Percentiles rank a stretch among this genome's conserved stretches.
These are phyloP conservation scores for Naganishia sp. DNA, from an alignment of 1,284 basidiomycete species.

Conservation along the genomic window DNA sequence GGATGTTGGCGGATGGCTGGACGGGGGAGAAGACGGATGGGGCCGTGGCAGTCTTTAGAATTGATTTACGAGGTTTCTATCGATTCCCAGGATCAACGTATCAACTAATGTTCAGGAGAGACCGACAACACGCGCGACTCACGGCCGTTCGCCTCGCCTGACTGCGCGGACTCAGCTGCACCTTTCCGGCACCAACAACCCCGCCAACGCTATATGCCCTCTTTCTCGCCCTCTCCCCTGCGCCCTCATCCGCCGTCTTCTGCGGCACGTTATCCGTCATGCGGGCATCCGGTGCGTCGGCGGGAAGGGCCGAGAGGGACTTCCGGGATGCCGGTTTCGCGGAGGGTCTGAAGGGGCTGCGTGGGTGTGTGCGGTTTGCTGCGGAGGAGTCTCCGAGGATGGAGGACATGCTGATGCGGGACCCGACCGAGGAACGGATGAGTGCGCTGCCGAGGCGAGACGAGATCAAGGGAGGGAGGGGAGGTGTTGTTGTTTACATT, in stretches of 20 bases:
- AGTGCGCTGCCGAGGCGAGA: not conserved
- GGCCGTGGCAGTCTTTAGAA: slow-evolving; percentile 33
- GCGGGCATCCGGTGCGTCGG: slow-evolving; percentile 7
- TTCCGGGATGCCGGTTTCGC: slow-evolving; percentile 23
- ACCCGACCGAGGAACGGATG: not conserved
- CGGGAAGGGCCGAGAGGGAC: slow-evolving; percentile 27
- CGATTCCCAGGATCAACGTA: not conserved
- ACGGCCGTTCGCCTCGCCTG: slow-evolving; percentile 30
- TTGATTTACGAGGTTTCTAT: slow-evolving; percentile 41
- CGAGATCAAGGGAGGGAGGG: not conserved
- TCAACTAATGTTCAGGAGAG: too few relatives aligned
- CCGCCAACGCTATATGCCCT: slow-evolving; percentile 32
- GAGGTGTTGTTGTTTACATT: slow-evolving; percentile 10
- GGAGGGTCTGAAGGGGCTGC: slow-evolving; percentile 23
- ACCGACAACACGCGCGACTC: not conserved
- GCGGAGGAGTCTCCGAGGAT: slow-evolving; percentile 13
- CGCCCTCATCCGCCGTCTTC: not conserved
- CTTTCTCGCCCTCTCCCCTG: slow-evolving; percentile 6
- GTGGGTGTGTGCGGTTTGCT: slow-evolving; percentile 9
- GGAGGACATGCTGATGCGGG: slow-evolving; percentile 8
- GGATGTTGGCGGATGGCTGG: slow-evolving; percentile 5
- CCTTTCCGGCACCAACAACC: slow-evolving; percentile 4
- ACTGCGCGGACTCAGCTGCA: slow-evolving; percentile 32
- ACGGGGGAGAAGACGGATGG: slow-evolving; percentile 18
- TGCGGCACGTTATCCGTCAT: slow-evolving; percentile 1